Percentiles rank a stretch among this genome's conserved stretches.
Evolutionary conservation across 2,329 filamentous ascomycete genomes (phyloP).

Genomic region (Aureobasidium sp.): DNA sequence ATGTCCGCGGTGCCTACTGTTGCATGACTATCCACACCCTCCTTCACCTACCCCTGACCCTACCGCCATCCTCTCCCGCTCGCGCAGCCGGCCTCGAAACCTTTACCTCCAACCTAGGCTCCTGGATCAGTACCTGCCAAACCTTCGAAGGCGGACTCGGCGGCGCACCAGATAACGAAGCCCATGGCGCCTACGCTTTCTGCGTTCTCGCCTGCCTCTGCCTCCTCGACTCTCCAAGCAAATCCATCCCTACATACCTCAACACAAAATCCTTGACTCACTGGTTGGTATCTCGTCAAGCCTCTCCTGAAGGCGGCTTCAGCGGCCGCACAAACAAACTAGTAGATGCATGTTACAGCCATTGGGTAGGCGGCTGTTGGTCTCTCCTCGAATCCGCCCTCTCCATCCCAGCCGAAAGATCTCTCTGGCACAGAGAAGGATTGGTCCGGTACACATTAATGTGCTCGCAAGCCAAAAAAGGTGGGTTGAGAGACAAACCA

Average conservation of each 20-base stretch:
- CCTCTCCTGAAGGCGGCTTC: conserved; percentile 85
- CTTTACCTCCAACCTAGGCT: conserved; percentile 65
- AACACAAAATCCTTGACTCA: conserved; percentile 69
- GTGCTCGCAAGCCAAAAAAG: conserved; percentile 70
- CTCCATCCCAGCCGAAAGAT: conserved; percentile 34
- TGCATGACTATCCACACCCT: conserved; percentile 77
- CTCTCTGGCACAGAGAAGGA: conserved; percentile 72
- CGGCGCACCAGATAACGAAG: conserved; percentile 76
- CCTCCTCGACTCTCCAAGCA: conserved; percentile 72
- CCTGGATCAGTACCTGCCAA: conserved; percentile 83
- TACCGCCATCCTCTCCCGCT: conserved; percentile 66
- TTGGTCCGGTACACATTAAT: conserved; percentile 82
- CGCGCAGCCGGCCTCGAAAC: conserved; percentile 54
- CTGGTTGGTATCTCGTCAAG: conserved; percentile 86
- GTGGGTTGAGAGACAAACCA: conserved; percentile 89
- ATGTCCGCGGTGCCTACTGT: conserved; percentile 91
- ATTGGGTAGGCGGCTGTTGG: conserved; percentile 97
- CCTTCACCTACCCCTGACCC: conserved; percentile 71
- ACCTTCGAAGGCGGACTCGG: conserved; percentile 93
- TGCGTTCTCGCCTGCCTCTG: conserved; percentile 85
- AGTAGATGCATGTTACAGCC: conserved; percentile 95
- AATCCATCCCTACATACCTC: conserved; percentile 67
- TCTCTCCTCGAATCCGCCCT: conserved; percentile 77
- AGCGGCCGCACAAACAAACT: conserved; percentile 94
- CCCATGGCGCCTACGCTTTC: conserved; percentile 94